These are phyloP conservation scores for Eucalyptus regnans DNA, from an alignment of 345 rosid species.

Conservation along the genomic window DNA sequence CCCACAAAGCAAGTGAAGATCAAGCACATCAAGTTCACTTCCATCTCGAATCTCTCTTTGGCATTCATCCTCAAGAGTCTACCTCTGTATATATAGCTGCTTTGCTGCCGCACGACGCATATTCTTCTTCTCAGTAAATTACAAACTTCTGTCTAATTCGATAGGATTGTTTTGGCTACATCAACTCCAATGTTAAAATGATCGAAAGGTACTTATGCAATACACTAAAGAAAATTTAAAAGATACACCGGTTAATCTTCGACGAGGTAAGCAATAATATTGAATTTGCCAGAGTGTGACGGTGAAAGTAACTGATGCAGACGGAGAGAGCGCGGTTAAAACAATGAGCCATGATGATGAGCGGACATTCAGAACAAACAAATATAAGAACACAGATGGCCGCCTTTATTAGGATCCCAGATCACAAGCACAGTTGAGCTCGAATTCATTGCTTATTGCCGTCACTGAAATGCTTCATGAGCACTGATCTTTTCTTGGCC, in stretches of 20 bases:
- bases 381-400: not conserved
- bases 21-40: not conserved
- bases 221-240: not conserved
- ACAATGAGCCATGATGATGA: not conserved
- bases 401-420: not conserved
- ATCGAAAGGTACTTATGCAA: not conserved
- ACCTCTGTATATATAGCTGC: not conserved
- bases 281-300: not conserved
- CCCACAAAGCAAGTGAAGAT: not conserved
- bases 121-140: not conserved
- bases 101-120: not conserved
- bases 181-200: not conserved
- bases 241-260: not conserved
- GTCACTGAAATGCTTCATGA: not conserved
- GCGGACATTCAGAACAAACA: not conserved
- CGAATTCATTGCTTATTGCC: not conserved
- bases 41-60: not conserved
- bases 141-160: not conserved
- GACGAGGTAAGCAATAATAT: not conserved
- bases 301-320: not conserved
- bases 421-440: not conserved
- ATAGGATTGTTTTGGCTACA: not conserved
- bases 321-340: not conserved
- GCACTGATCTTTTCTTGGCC: not conserved
- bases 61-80: not conserved